Evolutionary conservation across 2,329 filamentous ascomycete species (phyloP), one percentile per base, ranked within the genome.

Genomic region (Aspergillus eucalypticola): DNA sequence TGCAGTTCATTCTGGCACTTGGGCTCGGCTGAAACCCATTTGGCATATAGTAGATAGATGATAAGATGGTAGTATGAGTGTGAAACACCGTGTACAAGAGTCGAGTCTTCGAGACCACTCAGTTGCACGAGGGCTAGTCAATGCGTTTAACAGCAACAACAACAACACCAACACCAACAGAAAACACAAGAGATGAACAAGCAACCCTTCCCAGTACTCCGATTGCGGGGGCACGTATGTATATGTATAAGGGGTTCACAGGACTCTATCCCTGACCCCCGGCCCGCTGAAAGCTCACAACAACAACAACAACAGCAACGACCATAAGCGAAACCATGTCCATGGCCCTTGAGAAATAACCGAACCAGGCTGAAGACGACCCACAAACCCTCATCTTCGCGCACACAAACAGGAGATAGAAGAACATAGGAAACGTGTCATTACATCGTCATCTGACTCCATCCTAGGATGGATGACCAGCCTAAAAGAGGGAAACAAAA

Each of bases 371-470:
- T 51, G 54, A 48, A 35, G 21, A 21, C 39, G 3, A 50, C 46
- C 46, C 25, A n/a, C 46, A 29, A 29, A 29, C 41, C 48, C 44
- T 57, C 44, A 23, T 49, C 35, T 50, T 32, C 50, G 23, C 50
- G 23, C 41, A 53, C 25, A 56, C 27, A 39, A 35, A 58, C 8
- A 53, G 35, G 32, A 55, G 49, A 51, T 25, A 51, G 35, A 39
- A 56, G 25, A 69, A 63, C 66, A 67, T 62, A 65, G 52, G 66
- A 55, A 53, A 56, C 27, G 66, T 59, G 64, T 74, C 72, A 69
- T 74, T 66, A 73, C 67, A 67, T 74, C 72, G 67, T 74, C 67
- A 73, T 64, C 53, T 58, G 49, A 51, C 54, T 61, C 58, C 54
- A 61, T 62, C 53, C 51, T 35, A 55, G 56, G 55, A 58, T 46